A percentile compares a stretch with the other conserved stretches of the same genome.
These are phyloP conservation scores for Brettanomyces bruxellensis DNA, from an alignment of 805 yeast genomes.

Conservation along the genomic window DNA sequence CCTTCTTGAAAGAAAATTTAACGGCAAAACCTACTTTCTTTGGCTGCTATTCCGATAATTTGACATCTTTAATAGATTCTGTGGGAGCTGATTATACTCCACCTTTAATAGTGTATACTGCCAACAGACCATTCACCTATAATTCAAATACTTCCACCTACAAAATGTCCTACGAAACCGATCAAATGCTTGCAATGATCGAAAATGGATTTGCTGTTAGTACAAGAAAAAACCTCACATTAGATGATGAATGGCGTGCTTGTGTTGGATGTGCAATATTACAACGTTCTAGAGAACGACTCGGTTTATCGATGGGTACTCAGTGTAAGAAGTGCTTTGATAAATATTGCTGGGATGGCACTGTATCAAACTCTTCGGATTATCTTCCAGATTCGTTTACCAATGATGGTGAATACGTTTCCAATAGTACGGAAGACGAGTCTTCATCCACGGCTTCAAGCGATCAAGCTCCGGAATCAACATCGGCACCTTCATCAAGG, in stretches of 20 bases:
- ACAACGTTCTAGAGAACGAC: constrained; percentile 68
- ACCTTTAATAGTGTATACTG: constrained; percentile 70
- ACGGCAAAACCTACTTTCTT: constrained; percentile 70
- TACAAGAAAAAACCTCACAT: constrained; percentile 55
- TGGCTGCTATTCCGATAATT: constrained; percentile 66
- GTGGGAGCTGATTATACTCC: constrained; percentile 35
- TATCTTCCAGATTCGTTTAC: constrained; percentile 29
- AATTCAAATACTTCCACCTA: constrained; percentile 67
- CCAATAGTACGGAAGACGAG: neutral
- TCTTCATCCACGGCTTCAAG: constrained; percentile 1
- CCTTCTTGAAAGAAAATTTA: constrained; percentile 52
- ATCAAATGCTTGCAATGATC: constrained; percentile 51
- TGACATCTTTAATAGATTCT: constrained; percentile 41
- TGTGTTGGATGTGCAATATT: constrained; percentile 81
- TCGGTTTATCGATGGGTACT: constrained; percentile 46
- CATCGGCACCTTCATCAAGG: neutral
- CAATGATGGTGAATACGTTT: constrained; percentile 24
- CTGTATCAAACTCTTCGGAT: constrained; percentile 9
- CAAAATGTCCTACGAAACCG: constrained; percentile 50
- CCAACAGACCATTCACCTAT: constrained; percentile 60
- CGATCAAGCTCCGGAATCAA: neutral
- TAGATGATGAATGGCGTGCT: constrained; percentile 59
- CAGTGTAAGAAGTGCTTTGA: constrained; percentile 68
- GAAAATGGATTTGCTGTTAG: constrained; percentile 68
- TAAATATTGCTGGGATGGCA: constrained; percentile 53